Evolutionary conservation across 148 eudicot species (phyloP).

Genomic region (Simmondsia chinensis): DNA sequence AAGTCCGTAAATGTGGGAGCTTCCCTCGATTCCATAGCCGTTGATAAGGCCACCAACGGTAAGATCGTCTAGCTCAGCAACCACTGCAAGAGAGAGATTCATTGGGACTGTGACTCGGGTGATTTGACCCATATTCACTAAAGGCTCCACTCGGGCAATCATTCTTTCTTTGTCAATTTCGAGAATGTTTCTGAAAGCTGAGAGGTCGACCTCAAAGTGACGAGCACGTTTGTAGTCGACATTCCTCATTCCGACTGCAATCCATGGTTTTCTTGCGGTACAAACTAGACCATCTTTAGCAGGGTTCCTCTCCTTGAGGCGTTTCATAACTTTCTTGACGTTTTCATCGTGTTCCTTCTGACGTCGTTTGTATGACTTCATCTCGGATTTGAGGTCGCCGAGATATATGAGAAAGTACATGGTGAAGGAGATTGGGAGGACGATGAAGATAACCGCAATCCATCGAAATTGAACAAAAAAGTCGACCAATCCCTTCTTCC

Average conservation of each 20-base stretch:
- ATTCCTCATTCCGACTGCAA: slow-evolving; percentile 90
- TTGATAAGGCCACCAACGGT: slow-evolving; percentile 91
- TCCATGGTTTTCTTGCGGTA: slow-evolving; percentile 84
- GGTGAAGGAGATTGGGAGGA: slow-evolving; percentile 71
- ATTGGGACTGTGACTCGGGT: slow-evolving; percentile 72
- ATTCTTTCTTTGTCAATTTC: slow-evolving; percentile 65
- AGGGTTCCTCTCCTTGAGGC: slow-evolving; percentile 65
- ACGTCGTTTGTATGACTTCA: slow-evolving; percentile 67
- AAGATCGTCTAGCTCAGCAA: slow-evolving; percentile 87
- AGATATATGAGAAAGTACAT: slow-evolving; percentile 75
- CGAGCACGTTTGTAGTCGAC: slow-evolving; percentile 93
- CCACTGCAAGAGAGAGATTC: slow-evolving; percentile 86
- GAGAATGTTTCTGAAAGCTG: slow-evolving; percentile 63
- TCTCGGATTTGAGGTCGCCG: slow-evolving; percentile 62
- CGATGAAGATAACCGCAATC: slow-evolving; percentile 74
- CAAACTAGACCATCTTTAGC: slow-evolving; percentile 84
- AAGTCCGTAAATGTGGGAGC: slow-evolving; percentile 81
- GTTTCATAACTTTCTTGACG: slow-evolving; percentile 68
- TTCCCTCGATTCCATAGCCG: slow-evolving; percentile 93
- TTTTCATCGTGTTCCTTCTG: slow-evolving; percentile 80
- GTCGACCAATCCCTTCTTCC: slow-evolving; percentile 77
- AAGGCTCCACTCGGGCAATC: slow-evolving; percentile 72
- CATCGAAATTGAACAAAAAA: slow-evolving; percentile 80
- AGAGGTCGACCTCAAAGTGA: slow-evolving; percentile 85
- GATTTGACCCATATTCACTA: slow-evolving; percentile 94